These are phyloP conservation scores for Petasospora fabianii DNA, from an alignment of 1,139 yeast genomes.

Conservation along the genomic window DNA sequence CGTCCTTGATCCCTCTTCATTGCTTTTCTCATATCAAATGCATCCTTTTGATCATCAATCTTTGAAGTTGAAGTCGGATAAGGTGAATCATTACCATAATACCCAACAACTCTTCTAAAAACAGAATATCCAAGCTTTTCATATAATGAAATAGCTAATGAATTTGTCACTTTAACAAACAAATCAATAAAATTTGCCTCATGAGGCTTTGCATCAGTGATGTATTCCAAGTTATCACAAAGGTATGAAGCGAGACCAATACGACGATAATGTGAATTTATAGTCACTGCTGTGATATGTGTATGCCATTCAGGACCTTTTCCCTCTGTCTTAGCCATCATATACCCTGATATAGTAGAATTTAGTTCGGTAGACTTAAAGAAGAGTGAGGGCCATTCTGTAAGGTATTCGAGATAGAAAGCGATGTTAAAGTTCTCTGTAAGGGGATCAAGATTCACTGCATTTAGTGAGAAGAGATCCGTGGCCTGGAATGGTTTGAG, in stretches of 20 bases:
- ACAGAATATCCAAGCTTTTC: constrained; percentile 83
- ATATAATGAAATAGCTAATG: constrained; percentile 74
- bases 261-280: constrained; percentile 77
- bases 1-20: constrained; percentile 37
- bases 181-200: constrained; percentile 82
- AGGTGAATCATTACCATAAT: constrained; percentile 46
- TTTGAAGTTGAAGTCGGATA: constrained; percentile 40
- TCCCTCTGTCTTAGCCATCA: constrained; percentile 98
- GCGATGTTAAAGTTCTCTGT: constrained; percentile 87
- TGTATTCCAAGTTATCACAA: constrained; percentile 67
- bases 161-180: constrained; percentile 84
- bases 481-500: constrained; percentile 82
- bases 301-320: constrained; percentile 84
- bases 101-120: constrained; percentile 84
- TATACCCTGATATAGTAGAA: constrained; percentile 52
- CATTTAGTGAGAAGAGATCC: constrained; percentile 68
- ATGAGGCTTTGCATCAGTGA: constrained; percentile 68
- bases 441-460: constrained; percentile 78
- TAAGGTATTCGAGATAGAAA: constrained; percentile 79
- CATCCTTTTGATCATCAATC: constrained; percentile 69
- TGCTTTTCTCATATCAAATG: constrained; percentile 76
- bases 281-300: constrained; percentile 94
- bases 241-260: constrained; percentile 79
- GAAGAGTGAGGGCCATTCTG: constrained; percentile 85
- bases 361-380: constrained; percentile 59